Evolutionary conservation across 371 early-diverging fungal species (phyloP).

Genomic region (Chytridiales sp.): DNA sequence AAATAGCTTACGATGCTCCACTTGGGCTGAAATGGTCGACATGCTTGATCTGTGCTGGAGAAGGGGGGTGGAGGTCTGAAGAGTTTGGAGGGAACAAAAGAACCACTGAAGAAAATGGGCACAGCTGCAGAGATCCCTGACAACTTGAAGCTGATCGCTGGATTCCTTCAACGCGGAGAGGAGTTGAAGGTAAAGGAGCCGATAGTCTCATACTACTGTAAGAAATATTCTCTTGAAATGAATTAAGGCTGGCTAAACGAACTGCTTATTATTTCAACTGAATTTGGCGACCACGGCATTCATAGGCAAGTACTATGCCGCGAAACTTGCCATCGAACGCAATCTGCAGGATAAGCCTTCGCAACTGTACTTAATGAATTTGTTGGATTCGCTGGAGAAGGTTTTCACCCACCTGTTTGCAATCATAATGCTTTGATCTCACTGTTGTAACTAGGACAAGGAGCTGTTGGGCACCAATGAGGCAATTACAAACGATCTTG

Average conservation of each 20-base stretch:
- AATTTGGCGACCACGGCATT: neutral
- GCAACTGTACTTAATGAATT: conserved; percentile 60
- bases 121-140: conserved; percentile 60
- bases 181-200: conserved; percentile 79
- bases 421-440: neutral
- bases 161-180: conserved; percentile 78
- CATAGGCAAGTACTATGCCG: conserved; percentile 86
- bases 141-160: conserved; percentile 72
- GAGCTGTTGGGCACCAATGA: conserved; percentile 60
- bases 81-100: neutral
- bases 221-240: conserved; percentile 3
- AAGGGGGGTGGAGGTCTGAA: neutral
- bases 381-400: conserved; percentile 77
- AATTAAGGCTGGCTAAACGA: too few species aligned
- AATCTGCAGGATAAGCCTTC: conserved; percentile 51
- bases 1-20: conserved; percentile 3
- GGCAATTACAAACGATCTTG: conserved; percentile 73
- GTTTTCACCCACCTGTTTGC: conserved; percentile 40
- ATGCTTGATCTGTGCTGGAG: conserved; percentile 1
- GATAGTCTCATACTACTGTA: conserved; percentile 89
- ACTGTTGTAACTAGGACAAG: conserved; percentile 60
- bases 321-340: conserved; percentile 70
- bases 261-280: neutral
- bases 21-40: neutral
- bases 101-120: neutral